Evolutionary conservation across 352 stramenopile genomes (phyloP).

Genomic region (Phytopythium aichiense): DNA sequence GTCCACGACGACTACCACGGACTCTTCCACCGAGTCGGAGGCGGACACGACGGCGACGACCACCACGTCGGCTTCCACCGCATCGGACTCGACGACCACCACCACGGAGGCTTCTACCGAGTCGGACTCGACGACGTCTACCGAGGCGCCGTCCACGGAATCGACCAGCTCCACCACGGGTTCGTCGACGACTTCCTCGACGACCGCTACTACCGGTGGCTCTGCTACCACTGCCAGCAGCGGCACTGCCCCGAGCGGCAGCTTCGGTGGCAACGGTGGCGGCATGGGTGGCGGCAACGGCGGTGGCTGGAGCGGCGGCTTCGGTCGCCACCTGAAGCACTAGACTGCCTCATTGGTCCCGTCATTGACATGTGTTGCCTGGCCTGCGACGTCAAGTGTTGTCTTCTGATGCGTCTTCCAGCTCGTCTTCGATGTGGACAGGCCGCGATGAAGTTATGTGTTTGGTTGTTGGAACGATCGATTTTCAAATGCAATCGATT

Average conservation of each 20-base stretch:
- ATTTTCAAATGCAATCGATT: background rate
- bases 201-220: background rate
- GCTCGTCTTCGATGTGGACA: background rate
- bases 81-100: background rate
- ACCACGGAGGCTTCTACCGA: slow-evolving; percentile 7
- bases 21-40: slow-evolving; percentile 10
- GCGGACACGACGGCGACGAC: background rate
- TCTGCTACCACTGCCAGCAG: background rate
- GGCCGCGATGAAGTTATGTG: background rate
- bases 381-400: background rate
- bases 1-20: background rate
- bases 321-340: slow-evolving; percentile 3
- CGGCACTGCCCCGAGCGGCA: background rate
- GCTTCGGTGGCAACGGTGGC: slow-evolving; percentile 4
- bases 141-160: background rate
- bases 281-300: slow-evolving; percentile 3
- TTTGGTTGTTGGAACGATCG: background rate
- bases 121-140: background rate
- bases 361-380: background rate
- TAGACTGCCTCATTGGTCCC: background rate
- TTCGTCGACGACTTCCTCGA: background rate
- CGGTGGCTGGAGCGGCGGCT: slow-evolving; percentile 3
- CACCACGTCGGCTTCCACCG: slow-evolving; percentile 4
- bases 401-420: background rate
- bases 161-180: background rate